These are phyloP conservation scores for Globisporangium ultimum DNA, from an alignment of 352 stramenopile species.

Conservation along the genomic window DNA sequence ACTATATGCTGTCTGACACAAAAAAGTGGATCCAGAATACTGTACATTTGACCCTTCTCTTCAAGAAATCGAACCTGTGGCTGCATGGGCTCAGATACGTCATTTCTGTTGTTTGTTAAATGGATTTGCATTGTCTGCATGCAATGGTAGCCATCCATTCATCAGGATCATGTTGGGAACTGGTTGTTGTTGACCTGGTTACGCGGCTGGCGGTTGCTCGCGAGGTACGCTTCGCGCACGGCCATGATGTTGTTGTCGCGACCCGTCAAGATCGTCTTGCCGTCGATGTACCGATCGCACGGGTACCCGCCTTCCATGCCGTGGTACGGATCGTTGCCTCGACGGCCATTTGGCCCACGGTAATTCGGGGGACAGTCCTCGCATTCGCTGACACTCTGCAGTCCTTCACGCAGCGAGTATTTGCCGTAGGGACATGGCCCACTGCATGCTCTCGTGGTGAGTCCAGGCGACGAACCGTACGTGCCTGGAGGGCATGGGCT, in stretches of 20 bases:
- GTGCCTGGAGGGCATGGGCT: conserved; percentile 63
- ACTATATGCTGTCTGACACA: too few relatives aligned
- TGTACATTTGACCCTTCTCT: too few relatives aligned
- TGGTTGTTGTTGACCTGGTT: conserved; percentile 17
- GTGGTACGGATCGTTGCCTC: conserved; percentile 44
- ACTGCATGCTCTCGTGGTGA: conserved; percentile 55
- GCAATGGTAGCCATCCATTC: too few relatives aligned
- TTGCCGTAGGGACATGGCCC: conserved; percentile 64
- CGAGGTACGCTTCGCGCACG: conserved; percentile 27
- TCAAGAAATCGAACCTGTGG: too few relatives aligned
- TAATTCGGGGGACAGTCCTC: conserved; percentile 55
- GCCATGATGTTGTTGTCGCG: conserved; percentile 29
- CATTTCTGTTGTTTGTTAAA: too few relatives aligned
- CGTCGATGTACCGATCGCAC: conserved; percentile 53
- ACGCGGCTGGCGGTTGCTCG: conserved; percentile 12
- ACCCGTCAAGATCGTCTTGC: conserved; percentile 40
- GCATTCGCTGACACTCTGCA: conserved; percentile 58
- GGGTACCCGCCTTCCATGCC: conserved; percentile 46
- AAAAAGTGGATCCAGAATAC: too few relatives aligned
- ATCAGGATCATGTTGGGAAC: not conserved
- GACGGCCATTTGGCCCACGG: conserved; percentile 50
- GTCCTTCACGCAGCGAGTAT: conserved; percentile 56
- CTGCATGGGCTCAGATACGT: too few relatives aligned
- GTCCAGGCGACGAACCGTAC: conserved; percentile 46
- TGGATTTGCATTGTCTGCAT: too few relatives aligned